Conservation (phyloP, 768 basidiomycete genomes). For the Cyathus striatus region DNA sequence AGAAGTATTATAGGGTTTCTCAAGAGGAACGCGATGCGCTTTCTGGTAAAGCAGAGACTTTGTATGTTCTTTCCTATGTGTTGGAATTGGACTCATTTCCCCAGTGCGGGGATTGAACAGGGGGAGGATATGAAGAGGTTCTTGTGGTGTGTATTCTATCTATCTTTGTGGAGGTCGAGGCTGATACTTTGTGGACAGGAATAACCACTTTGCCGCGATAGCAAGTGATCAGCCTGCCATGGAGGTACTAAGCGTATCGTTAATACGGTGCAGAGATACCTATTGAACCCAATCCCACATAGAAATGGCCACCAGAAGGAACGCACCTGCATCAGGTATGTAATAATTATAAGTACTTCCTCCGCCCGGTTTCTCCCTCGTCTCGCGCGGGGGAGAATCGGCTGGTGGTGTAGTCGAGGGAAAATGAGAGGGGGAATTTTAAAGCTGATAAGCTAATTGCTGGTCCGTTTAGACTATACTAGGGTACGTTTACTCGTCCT, state of each 20-base stretch:
- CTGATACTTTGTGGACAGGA: slow-evolving; percentile 26
- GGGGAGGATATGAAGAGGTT: slow-evolving; percentile 68
- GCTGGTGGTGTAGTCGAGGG: too few species aligned
- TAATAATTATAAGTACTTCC: slow-evolving; percentile 3
- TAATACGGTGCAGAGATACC: neutral
- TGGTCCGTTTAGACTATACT: slow-evolving; percentile 44
- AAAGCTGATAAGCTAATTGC: neutral
- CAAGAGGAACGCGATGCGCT: slow-evolving; percentile 42
- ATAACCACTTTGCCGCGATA: slow-evolving; percentile 69
- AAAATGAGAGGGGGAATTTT: too few species aligned
- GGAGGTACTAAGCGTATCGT: slow-evolving; percentile 35
- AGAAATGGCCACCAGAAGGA: slow-evolving; percentile 54
- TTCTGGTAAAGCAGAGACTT: slow-evolving; percentile 37
- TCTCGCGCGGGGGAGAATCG: too few species aligned
- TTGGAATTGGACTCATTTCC: slow-evolving; percentile 1
- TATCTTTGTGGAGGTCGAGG: neutral
- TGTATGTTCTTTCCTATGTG: slow-evolving; percentile 31
- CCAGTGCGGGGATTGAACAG: slow-evolving; percentile 64
- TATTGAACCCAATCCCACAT: neutral
- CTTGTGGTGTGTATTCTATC: slow-evolving; percentile 45
- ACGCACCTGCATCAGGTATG: slow-evolving; percentile 53
- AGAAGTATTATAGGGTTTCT: slow-evolving; percentile 40
- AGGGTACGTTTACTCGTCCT: slow-evolving; percentile 37
- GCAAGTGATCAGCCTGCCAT: slow-evolving; percentile 65
- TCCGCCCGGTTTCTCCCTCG: too few species aligned